phyloP scores from a whole-genome alignment of 305 asterid species.

The Fraxinus nigra region DNA sequence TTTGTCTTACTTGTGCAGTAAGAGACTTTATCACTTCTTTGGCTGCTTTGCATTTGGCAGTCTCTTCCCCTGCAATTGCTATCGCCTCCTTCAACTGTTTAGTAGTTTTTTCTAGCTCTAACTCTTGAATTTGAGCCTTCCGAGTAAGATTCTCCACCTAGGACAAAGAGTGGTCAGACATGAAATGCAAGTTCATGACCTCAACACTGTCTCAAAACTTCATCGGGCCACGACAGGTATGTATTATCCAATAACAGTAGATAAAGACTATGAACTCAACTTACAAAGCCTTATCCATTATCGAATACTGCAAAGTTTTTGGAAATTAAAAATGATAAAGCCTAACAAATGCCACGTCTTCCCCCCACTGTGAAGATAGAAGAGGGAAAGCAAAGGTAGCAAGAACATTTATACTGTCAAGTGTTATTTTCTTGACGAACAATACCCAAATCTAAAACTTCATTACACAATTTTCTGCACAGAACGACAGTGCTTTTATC shows the following conservation, averaged over 20 bases:
- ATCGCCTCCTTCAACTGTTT: slow-evolving; percentile 86
- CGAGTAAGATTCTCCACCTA: slow-evolving; percentile 74
- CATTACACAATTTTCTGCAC: not conserved
- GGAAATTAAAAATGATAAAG: slow-evolving; percentile 12
- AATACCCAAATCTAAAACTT: not conserved
- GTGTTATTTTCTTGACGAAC: slow-evolving; percentile 14
- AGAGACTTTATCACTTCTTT: slow-evolving; percentile 93
- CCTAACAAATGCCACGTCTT: slow-evolving; percentile 8
- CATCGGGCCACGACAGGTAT: slow-evolving; percentile 5
- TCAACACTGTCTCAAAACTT: slow-evolving; percentile 12
- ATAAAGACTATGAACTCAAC: slow-evolving; percentile 15
- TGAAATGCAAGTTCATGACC: slow-evolving; percentile 17
- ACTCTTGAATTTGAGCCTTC: slow-evolving; percentile 74
- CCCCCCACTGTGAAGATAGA: slow-evolving; percentile 9
- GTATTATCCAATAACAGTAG: slow-evolving; percentile 11
- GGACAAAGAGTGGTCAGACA: slow-evolving; percentile 23
- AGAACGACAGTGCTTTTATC: not conserved
- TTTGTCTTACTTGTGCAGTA: slow-evolving; percentile 46
- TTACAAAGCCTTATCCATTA: slow-evolving; percentile 15
- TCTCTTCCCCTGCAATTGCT: slow-evolving; percentile 78
- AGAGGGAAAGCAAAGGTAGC: slow-evolving; percentile 7
- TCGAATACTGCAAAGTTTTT: slow-evolving; percentile 11
- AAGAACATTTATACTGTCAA: not conserved
- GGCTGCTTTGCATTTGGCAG: slow-evolving; percentile 80
- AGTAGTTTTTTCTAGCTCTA: slow-evolving; percentile 73